Conservation (phyloP, 1,139 yeast genomes). For the Hansenula lynferdii region DNA sequence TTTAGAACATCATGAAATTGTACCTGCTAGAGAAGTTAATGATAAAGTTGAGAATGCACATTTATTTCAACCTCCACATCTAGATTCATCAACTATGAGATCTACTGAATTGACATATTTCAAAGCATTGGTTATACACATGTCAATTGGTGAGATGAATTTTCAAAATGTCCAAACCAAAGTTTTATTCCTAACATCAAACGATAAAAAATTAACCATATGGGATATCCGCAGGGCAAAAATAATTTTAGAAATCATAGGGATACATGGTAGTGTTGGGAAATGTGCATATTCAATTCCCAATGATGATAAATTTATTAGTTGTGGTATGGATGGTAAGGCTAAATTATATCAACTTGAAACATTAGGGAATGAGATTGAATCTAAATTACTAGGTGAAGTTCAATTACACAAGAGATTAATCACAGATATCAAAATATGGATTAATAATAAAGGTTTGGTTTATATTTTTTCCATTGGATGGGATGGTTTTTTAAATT, state of each 20-base stretch:
- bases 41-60: slow-evolving; percentile 8
- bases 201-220: slow-evolving; percentile 11
- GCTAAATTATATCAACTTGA: slow-evolving; percentile 8
- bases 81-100: slow-evolving; percentile 5
- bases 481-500: slow-evolving; percentile 48
- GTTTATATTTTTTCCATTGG: slow-evolving; percentile 51
- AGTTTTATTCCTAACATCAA: slow-evolving; percentile 10
- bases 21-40: slow-evolving; percentile 5
- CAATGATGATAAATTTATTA: slow-evolving; percentile 8
- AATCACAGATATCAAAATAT: slow-evolving; percentile 33
- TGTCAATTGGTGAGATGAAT: slow-evolving; percentile 8
- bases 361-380: slow-evolving; percentile 5
- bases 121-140: slow-evolving; percentile 13
- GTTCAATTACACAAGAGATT: slow-evolving; percentile 37
- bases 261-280: slow-evolving; percentile 8
- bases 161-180: slow-evolving; percentile 3
- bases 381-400: slow-evolving; percentile 12
- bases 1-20: slow-evolving; percentile 18
- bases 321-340: slow-evolving; percentile 30
- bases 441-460: slow-evolving; percentile 15
- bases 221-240: slow-evolving; percentile 7
- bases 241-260: slow-evolving; percentile 3
- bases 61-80: slow-evolving; percentile 1
- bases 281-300: slow-evolving; percentile 15
- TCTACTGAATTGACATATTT: background rate